Evolutionary conservation across 345 rosid genomes (phyloP).

Genomic region (Heritiera littoralis): DNA sequence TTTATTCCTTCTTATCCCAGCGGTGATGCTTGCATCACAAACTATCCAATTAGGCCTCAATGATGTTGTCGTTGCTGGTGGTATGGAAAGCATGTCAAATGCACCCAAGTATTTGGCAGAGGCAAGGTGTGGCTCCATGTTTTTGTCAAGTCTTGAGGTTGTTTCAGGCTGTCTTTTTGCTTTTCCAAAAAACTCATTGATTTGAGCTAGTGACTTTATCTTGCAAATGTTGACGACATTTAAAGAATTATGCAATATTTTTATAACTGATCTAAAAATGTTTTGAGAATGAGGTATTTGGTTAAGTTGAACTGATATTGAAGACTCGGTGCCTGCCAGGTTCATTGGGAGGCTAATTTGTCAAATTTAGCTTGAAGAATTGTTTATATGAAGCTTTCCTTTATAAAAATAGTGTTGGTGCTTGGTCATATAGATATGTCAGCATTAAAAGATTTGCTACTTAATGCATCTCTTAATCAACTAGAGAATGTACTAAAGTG

Average conservation of each 20-base stretch:
- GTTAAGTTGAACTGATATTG: not conserved
- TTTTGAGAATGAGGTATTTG: not conserved
- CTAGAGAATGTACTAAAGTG: not conserved
- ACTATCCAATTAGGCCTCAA: constrained; percentile 76
- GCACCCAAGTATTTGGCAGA: constrained; percentile 85
- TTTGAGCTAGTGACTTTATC: not conserved
- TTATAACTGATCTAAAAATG: not conserved
- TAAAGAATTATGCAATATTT: not conserved
- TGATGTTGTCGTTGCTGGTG: constrained; percentile 90
- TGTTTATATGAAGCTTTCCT: not conserved
- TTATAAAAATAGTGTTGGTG: not conserved
- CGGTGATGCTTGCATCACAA: constrained; percentile 88
- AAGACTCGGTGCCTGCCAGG: constrained; percentile 3
- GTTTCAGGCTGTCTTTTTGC: not conserved
- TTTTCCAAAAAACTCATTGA: not conserved
- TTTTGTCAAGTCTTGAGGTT: constrained; percentile 9
- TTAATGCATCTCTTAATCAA: not conserved
- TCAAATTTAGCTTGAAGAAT: not conserved
- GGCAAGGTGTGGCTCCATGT: constrained; percentile 57
- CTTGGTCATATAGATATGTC: not conserved
- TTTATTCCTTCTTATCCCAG: constrained; percentile 33
- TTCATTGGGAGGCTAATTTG: not conserved
- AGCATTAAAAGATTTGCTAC: not conserved
- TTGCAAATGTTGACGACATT: not conserved
- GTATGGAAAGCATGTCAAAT: constrained; percentile 99